Conservation (phyloP, 768 basidiomycete species). For the Psilocybe tampanensis region DNA sequence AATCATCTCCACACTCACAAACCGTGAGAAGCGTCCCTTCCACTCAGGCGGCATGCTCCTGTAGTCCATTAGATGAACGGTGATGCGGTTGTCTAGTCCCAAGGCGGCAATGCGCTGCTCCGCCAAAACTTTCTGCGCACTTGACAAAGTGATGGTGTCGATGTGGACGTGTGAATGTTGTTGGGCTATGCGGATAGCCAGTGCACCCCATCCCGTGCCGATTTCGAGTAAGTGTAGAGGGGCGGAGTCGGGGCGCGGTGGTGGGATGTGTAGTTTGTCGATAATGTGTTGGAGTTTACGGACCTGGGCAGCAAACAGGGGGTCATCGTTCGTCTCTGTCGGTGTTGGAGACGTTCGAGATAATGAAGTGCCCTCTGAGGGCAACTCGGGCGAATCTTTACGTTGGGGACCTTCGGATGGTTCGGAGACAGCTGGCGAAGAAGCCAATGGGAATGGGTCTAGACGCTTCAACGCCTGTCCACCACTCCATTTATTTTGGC, state of each 20-base stretch:
- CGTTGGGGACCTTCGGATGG: constrained; percentile 5
- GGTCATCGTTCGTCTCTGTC: constrained; percentile 9
- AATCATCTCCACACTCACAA: constrained; percentile 80
- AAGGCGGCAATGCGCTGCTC: constrained; percentile 53
- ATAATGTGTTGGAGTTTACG: constrained; percentile 69
- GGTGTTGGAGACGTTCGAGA: neutral
- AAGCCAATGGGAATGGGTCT: constrained; percentile 11
- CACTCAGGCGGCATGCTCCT: constrained; percentile 63
- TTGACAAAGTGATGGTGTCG: constrained; percentile 74
- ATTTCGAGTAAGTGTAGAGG: constrained; percentile 62
- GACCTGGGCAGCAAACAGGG: constrained; percentile 55
- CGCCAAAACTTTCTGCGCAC: constrained; percentile 63
- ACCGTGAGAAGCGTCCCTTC: constrained; percentile 65
- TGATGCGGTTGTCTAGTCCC: constrained; percentile 54
- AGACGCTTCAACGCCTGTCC: constrained; percentile 36
- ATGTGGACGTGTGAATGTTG: constrained; percentile 58
- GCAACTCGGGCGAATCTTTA: neutral
- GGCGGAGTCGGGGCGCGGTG: constrained; percentile 31
- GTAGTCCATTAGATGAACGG: constrained; percentile 79
- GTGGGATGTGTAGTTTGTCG: constrained; percentile 58
- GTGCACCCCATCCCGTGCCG: constrained; percentile 79
- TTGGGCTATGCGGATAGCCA: constrained; percentile 64
- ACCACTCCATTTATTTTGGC: constrained; percentile 35
- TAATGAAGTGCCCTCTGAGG: neutral
- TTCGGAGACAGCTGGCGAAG: constrained; percentile 14